Base-by-base conservation (phyloP, 352 stramenopile genomes). In the Pythium monospermum region DNA sequence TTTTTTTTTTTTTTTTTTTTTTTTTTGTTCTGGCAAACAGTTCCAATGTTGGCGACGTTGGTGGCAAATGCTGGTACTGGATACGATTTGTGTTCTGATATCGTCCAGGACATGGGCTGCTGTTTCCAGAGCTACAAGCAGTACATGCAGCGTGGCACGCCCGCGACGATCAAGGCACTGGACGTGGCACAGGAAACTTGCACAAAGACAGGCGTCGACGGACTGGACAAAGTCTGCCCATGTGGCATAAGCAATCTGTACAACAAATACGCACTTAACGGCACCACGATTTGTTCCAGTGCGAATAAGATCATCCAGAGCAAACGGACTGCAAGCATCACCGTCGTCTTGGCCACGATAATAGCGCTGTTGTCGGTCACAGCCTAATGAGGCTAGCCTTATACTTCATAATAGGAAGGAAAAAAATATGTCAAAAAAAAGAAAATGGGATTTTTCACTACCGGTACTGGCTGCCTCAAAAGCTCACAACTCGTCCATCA, bases 91-190 rank as follows among this genome's bases (percentile, higher is more conserved):
- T 92, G 76, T 52, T 48, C 59, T 11, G 79, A 90, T 35, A 87
- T 92, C 23, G 76, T 87, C 10, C 66, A 73, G n/a, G 51, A 79
- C 28, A 55, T 92, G 44, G 82, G 76, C 35, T 92, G 78, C 53
- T 92, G 78, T 47, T 92, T 90, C 53, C 78, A 92, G 60, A 92
- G 76, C 44, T 92, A 90, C 56, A 68, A 70, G 21, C 77, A 87
- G 49, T 90, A 86, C 53, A 83, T 89, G 64, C 35, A 77, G 49
- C 53, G 81, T 11, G 78, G 78, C 25, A 92, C 76, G 6, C n/a
- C 64, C 0, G 69, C 66, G 0, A 73, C 61, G 22, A 61, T 85
- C n/a, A 51, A 49, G 11, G 64, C 71, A 10, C 55, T 90, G 39
- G 61, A 85, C 19, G 54, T 72, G 12, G 65, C 74, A 1, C 68